These are phyloP conservation scores for Teunomyces aglyptinius DNA, from an alignment of 805 yeast genomes.

Conservation along the genomic window DNA sequence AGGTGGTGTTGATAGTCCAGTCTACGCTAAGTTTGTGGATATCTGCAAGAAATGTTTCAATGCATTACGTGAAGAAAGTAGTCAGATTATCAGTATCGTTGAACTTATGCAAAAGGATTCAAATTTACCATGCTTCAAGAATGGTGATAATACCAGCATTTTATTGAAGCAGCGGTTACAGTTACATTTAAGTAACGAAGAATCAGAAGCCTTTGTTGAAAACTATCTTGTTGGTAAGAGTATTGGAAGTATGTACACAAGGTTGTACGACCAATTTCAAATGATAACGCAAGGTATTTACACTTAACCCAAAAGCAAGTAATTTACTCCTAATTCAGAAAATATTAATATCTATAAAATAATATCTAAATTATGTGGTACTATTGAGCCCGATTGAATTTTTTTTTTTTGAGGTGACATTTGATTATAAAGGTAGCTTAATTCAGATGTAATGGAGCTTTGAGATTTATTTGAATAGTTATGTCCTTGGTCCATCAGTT, in stretches of 20 bases:
- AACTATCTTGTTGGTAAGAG: slow-evolving; percentile 73
- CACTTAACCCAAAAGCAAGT: slow-evolving; percentile 37
- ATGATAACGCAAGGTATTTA: slow-evolving; percentile 93
- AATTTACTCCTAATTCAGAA: not conserved
- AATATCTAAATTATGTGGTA: not conserved
- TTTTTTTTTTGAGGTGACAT: not conserved
- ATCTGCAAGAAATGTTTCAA: slow-evolving; percentile 72
- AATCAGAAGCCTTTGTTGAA: slow-evolving; percentile 77
- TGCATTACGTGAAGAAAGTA: slow-evolving; percentile 69
- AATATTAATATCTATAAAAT: not conserved
- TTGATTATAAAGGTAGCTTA: not conserved
- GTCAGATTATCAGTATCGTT: slow-evolving; percentile 75
- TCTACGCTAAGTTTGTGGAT: slow-evolving; percentile 58
- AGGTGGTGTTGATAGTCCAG: slow-evolving; percentile 70
- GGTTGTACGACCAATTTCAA: slow-evolving; percentile 94
- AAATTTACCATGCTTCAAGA: slow-evolving; percentile 83
- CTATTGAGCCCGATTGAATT: not conserved
- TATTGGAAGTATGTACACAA: slow-evolving; percentile 82
- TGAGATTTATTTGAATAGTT: not conserved
- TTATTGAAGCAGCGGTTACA: slow-evolving; percentile 81
- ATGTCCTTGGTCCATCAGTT: not conserved
- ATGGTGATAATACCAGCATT: slow-evolving; percentile 79
- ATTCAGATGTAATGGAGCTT: not conserved
- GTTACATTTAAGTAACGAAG: slow-evolving; percentile 67
- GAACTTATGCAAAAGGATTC: slow-evolving; percentile 94